phyloP scores from a whole-genome alignment of 805 yeast genomes.

The Ogataea corticis region DNA sequence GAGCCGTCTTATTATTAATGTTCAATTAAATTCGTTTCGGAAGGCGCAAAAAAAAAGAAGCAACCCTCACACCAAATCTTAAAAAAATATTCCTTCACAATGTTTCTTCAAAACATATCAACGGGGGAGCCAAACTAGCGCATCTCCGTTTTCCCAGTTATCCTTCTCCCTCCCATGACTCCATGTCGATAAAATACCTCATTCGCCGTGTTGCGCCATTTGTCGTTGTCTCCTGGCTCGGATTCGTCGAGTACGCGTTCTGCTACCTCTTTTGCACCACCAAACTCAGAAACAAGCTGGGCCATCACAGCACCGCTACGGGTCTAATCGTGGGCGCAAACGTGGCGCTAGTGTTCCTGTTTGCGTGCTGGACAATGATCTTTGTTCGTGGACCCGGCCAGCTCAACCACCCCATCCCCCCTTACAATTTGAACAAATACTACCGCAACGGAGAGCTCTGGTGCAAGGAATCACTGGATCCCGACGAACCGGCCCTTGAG shows the following conservation, averaged over 20 bases:
- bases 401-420: conserved; percentile 38
- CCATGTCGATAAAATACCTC: neutral
- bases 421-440: conserved; percentile 33
- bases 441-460: conserved; percentile 20
- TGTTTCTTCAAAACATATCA: too few species aligned
- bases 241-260: conserved; percentile 31
- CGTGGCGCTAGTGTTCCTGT: conserved; percentile 27
- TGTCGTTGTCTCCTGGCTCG: conserved; percentile 21
- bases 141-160: neutral
- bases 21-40: neutral
- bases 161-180: neutral
- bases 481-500: conserved; percentile 7
- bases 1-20: neutral
- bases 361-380: conserved; percentile 47
- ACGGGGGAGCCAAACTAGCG: too few species aligned
- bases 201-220: conserved; percentile 13
- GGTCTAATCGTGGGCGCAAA: conserved; percentile 35
- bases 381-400: conserved; percentile 60
- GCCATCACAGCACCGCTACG: conserved; percentile 31
- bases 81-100: too few species aligned
- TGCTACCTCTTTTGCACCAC: conserved; percentile 30
- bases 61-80: too few species aligned
- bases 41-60: too few species aligned
- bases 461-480: conserved; percentile 4
- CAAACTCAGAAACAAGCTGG: conserved; percentile 44